Conservation (phyloP, 345 rosid species). For the Melaleuca alternifolia region DNA sequence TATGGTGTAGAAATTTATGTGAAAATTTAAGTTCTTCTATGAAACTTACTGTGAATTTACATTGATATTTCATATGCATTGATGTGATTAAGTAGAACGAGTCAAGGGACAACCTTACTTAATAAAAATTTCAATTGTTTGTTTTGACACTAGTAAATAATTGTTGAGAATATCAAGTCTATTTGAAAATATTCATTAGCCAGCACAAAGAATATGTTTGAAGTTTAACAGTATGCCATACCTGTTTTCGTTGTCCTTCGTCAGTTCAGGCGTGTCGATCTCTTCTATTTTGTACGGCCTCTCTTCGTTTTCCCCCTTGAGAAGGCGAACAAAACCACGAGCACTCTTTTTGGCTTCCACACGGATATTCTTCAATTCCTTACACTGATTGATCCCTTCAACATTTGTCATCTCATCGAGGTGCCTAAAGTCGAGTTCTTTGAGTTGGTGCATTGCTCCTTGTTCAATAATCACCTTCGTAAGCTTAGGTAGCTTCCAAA, state of each 20-base stretch:
- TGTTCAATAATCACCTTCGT: rapidly evolving
- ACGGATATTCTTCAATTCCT: rapidly evolving
- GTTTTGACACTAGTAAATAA: background rate
- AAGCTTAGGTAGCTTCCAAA: background rate
- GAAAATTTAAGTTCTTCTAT: background rate
- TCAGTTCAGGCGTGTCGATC: too few species aligned
- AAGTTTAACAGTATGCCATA: too few species aligned
- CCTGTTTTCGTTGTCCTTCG: too few species aligned
- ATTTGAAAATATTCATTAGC: rapidly evolving
- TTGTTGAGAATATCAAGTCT: background rate
- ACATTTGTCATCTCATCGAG: rapidly evolving
- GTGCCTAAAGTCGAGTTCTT: background rate
- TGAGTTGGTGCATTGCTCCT: background rate
- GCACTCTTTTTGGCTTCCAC: rapidly evolving
- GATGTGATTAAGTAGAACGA: background rate
- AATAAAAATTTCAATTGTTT: background rate
- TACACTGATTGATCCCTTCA: rapidly evolving
- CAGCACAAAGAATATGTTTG: background rate
- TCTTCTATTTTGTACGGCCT: too few species aligned
- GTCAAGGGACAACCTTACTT: background rate
- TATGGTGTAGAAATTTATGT: too few species aligned
- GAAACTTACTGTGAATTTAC: rapidly evolving
- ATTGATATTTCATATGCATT: background rate
- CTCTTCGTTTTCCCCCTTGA: too few species aligned
- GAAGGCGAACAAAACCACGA: rapidly evolving